phyloP scores from a whole-genome alignment of 2,329 filamentous ascomycete genomes.

The Nemania sp. region DNA sequence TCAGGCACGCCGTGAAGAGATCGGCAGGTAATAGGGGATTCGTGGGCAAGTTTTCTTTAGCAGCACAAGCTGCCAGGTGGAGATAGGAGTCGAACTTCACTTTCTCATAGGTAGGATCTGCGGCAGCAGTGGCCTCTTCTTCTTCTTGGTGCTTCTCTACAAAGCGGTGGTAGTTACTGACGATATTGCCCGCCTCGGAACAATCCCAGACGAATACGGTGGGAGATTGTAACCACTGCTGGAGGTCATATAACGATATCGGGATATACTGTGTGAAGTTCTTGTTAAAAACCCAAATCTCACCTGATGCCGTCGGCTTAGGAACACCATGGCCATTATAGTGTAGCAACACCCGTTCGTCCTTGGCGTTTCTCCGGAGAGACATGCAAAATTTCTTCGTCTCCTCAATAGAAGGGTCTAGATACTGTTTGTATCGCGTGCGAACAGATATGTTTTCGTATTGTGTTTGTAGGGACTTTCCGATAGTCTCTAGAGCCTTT shows the following conservation, averaged over 20 bases:
- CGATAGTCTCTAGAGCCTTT: conserved; percentile 93
- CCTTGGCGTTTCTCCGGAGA: conserved; percentile 90
- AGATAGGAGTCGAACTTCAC: conserved; percentile 78
- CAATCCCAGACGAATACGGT: conserved; percentile 99
- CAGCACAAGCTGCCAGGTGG: conserved; percentile 89
- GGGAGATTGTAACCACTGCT: conserved; percentile 94
- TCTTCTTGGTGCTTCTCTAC: conserved; percentile 95
- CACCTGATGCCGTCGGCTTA: conserved; percentile 92
- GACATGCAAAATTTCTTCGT: conserved; percentile 96
- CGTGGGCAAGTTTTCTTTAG: conserved; percentile 92
- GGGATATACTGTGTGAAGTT: conserved; percentile 99
- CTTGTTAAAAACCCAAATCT: conserved; percentile 99
- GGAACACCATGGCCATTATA: conserved; percentile 99
- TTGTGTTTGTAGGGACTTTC: conserved; percentile 93
- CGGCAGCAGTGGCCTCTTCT: conserved; percentile 78
- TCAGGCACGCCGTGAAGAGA: conserved; percentile 94
- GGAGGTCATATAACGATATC: conserved; percentile 92
- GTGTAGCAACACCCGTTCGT: conserved; percentile 95
- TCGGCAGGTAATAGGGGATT: conserved; percentile 94
- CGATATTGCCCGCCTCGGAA: conserved; percentile 94
- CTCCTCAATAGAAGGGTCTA: conserved; percentile 97
- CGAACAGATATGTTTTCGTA: conserved; percentile 95
- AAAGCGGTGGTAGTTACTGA: conserved; percentile 93
- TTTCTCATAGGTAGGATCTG: conserved; percentile 86
- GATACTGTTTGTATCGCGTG: conserved; percentile 96